Evolutionary conservation across 768 basidiomycete species (phyloP).

Genomic region (Arthromyces matolae): DNA sequence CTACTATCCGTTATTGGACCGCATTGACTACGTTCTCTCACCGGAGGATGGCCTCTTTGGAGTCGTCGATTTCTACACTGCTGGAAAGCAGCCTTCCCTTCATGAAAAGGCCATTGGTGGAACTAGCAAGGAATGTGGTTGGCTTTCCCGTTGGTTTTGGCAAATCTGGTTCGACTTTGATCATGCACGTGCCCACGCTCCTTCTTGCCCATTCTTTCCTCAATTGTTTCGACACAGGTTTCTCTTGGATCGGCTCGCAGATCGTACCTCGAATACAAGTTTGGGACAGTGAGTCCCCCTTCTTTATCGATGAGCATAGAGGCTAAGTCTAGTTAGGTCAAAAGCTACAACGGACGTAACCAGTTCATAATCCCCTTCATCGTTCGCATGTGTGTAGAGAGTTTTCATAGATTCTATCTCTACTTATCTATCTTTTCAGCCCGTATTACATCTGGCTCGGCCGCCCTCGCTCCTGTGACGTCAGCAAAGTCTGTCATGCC

Average conservation of each 20-base stretch:
- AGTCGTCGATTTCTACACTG: constrained; percentile 75
- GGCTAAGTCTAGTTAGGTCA: constrained; percentile 34
- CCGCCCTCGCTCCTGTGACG: constrained; percentile 58
- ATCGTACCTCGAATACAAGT: constrained; percentile 75
- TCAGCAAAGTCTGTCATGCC: constrained; percentile 50
- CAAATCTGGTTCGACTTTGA: constrained; percentile 66
- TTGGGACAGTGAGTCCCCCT: constrained; percentile 53
- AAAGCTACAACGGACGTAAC: constrained; percentile 72
- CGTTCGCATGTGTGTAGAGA: constrained; percentile 47
- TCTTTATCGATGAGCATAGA: neutral
- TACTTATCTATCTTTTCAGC: constrained; percentile 22
- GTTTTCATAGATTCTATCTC: neutral
- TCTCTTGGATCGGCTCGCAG: constrained; percentile 54
- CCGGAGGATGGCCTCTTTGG: constrained; percentile 56
- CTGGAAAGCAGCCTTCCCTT: constrained; percentile 48
- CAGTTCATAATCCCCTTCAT: constrained; percentile 63
- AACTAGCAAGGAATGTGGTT: constrained; percentile 54
- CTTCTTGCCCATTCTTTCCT: constrained; percentile 1
- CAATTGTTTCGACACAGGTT: constrained; percentile 24
- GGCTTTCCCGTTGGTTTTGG: constrained; percentile 77
- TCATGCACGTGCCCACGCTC: constrained; percentile 35
- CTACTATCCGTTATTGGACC: constrained; percentile 64
- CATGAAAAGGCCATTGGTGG: constrained; percentile 65
- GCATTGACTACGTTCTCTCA: constrained; percentile 60
- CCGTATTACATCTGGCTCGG: constrained; percentile 79